Evolutionary conservation across 1,284 basidiomycete species (phyloP), one percentile per base, ranked within the genome.

Genomic region (Gomphus bonarii): DNA sequence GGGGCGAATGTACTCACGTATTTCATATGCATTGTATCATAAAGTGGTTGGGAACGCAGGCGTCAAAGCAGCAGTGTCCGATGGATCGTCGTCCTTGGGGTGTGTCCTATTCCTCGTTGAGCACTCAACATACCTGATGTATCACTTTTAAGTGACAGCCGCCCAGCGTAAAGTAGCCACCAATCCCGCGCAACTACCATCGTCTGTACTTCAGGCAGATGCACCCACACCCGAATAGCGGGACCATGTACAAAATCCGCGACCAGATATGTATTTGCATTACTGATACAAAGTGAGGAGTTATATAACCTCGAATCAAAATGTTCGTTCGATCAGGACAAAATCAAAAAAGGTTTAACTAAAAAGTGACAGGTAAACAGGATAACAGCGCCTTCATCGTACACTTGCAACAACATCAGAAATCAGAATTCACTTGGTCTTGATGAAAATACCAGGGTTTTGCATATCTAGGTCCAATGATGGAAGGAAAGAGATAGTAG

Each of bases 21-120:
- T 95, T 93, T 67, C 92, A 95, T 69, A 91, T 94, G 90, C 91
- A 95, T 70, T 97, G 94, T 71, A 73, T 97, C 12, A 77, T 95
- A 63, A 95, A 95, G 69, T 97, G 94, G 94, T 83, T 97, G 60
- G 84, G 84, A 1, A 93, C 91, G 0, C 77, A 85, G 3, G 81
- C 87, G 14, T 91, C 88, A 36, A 95, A 95, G 67, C 84, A 88
- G 63, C 90, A 92, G 65, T 97, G 94, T 74, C 94, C 94, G 11
- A 93, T 97, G 87, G 94, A 97, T 66, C 77, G 94, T 46, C 75
- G 91, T 65, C 76, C 84, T 4, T 97, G 94, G 94, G 87, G 93
- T 95, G 64, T 63, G 88, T 78, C 5, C 25, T 18, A 5, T n/a
- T 51, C 10, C 12, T 40, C 25, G 4, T 28, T 52, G 30, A 22